Evolutionary conservation across 306 rosid genomes (phyloP).

Genomic region (Argentina anserina): DNA sequence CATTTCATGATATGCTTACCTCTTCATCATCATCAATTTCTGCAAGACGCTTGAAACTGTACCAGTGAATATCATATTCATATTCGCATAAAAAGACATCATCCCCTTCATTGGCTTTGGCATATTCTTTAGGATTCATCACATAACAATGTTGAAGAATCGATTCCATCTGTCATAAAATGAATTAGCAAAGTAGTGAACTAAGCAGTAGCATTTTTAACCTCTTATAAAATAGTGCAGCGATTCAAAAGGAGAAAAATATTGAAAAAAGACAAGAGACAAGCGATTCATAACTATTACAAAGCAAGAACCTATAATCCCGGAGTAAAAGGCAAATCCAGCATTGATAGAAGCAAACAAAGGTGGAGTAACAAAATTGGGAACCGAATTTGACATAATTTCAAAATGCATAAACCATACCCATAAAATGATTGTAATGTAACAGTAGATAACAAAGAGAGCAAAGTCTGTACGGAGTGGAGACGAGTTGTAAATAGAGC

Average conservation of each 20-base stretch:
- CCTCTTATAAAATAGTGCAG: slow-evolving; percentile 10
- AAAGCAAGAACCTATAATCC: background rate
- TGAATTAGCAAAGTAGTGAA: slow-evolving; percentile 17
- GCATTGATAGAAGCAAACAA: background rate
- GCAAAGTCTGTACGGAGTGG: background rate
- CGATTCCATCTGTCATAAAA: slow-evolving; percentile 68
- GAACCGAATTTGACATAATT: no score
- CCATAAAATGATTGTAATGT: no score
- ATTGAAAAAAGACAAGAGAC: background rate
- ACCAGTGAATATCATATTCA: slow-evolving; percentile 87
- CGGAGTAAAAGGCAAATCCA: background rate
- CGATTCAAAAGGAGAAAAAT: background rate
- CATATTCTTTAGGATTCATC: slow-evolving; percentile 68
- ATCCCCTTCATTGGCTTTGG: slow-evolving; percentile 79
- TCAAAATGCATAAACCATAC: no score
- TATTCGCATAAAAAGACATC: slow-evolving; percentile 84
- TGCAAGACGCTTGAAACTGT: slow-evolving; percentile 81
- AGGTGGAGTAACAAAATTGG: background rate
- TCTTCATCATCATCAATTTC: slow-evolving; percentile 56
- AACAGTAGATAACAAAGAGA: background rate
- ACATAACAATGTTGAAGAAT: slow-evolving; percentile 75
- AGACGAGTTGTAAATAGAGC: no score
- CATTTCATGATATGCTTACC: slow-evolving; percentile 38
- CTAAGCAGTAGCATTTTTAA: slow-evolving; percentile 11
- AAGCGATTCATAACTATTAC: background rate